Conservation (phyloP, 345 rosid species). For the Erodium maritimum region DNA sequence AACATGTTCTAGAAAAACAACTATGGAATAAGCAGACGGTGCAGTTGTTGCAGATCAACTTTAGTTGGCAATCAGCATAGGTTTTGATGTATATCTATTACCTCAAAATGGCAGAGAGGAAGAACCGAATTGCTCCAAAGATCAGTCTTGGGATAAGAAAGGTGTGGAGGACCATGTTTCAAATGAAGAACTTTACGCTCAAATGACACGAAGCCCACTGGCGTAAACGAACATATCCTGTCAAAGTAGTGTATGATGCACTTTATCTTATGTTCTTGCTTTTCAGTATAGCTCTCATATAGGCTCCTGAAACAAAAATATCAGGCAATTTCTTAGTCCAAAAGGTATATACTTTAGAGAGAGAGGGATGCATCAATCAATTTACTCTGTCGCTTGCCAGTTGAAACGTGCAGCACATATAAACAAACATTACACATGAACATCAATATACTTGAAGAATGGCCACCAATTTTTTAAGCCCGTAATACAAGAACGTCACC, state of each 20-base stretch:
- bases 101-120: slow-evolving; percentile 70
- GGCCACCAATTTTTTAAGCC: too few relatives aligned
- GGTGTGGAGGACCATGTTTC: slow-evolving; percentile 16
- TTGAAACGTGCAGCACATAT: too few relatives aligned
- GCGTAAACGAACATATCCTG: slow-evolving; percentile 50
- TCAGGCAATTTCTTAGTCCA: slow-evolving; percentile 2
- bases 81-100: slow-evolving; percentile 11
- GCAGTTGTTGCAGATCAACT: too few relatives aligned
- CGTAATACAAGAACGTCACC: too few relatives aligned
- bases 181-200: slow-evolving; percentile 70
- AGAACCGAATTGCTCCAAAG: slow-evolving; percentile 58
- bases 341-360: not conserved
- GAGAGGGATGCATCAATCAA: too few relatives aligned
- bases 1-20: too few relatives aligned
- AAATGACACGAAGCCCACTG: slow-evolving; percentile 63
- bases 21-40: too few relatives aligned
- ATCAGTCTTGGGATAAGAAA: slow-evolving; percentile 38
- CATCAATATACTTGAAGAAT: too few relatives aligned
- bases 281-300: slow-evolving; percentile 44
- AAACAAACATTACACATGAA: too few relatives aligned
- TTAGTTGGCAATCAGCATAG: too few relatives aligned
- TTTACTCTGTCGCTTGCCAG: too few relatives aligned
- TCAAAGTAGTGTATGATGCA: slow-evolving; percentile 72
- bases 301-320: slow-evolving; percentile 43
- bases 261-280: slow-evolving; percentile 64